Evolutionary conservation across 2,329 filamentous ascomycete species (phyloP), one percentile per base, ranked within the genome.

Genomic region (Metarhizium rileyi): DNA sequence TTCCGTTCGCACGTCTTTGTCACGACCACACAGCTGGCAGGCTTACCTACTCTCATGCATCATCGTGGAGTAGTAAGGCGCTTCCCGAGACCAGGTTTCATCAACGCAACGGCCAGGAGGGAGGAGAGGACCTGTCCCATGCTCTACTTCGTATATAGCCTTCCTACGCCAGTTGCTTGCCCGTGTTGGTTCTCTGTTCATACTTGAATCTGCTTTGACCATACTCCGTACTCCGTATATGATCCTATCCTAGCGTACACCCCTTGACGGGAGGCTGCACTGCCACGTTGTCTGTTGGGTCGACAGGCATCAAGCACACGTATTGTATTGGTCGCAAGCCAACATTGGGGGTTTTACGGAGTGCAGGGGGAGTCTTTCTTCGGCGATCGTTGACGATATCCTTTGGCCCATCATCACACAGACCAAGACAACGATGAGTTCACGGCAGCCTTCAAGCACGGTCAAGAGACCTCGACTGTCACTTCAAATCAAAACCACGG

Each of bases 381-480:
- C 9, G n/a, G n/a, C 18, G 22, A 25, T 36, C n/a, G 22, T 23
- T 25, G 44, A 28, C n/a, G 22, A n/a, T 36, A 30, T 25, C 14
- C 26, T 5, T 10, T 12, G 9, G 30, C 30, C 14, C 16, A 9
- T 26, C 33, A 6, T 44, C 43, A 18, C 23, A 20, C 25, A 8
- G 27, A 20, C 42, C 12, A 18, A 12, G n/a, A n/a, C 33, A 36
- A 50, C 18, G 46, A 56, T 57, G 54, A 44, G 35, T 64, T 61
- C 50, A 63, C 65, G 5, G 44, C 53, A 50, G 6, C 28, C n/a
- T 3, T 28, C 49, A 2, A 50, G 47, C 23, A 48, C 23, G 23
- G 42, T 69, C 48, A 77, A 72, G 67, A 72, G 73, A 60, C 80
- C 80, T 3, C 71, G 77, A 59, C 66, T 83, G 54, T 77, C 76